phyloP scores from a whole-genome alignment of 2,329 filamentous ascomycete species.

The Penicillium sp. region DNA sequence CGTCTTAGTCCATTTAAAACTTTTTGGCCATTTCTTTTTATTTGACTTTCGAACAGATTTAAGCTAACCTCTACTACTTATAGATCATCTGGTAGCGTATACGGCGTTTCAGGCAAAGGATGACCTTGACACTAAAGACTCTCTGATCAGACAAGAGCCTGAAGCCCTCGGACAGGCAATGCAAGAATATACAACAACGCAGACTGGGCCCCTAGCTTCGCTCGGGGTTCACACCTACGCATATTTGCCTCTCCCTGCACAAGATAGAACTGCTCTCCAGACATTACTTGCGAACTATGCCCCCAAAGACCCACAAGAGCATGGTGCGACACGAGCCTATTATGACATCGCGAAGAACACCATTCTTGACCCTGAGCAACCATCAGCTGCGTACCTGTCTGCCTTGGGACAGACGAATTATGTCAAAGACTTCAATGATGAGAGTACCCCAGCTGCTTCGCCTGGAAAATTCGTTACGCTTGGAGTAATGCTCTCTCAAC shows the following conservation, averaged over 20 bases:
- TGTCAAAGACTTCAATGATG: constrained; percentile 3
- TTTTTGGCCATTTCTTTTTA: not conserved
- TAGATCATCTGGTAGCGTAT: not conserved
- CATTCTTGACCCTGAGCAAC: not conserved
- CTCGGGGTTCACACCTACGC: not conserved
- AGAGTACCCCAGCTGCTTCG: constrained; percentile 14
- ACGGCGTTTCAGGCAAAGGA: not conserved
- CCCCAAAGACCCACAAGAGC: not conserved
- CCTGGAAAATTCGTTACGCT: constrained; percentile 25
- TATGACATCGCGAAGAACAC: not conserved
- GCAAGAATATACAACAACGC: not conserved
- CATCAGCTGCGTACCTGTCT: not conserved
- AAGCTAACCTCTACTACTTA: not conserved
- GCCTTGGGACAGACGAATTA: not conserved
- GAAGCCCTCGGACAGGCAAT: not conserved
- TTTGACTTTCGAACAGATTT: not conserved
- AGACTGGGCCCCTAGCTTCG: not conserved
- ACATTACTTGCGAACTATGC: not conserved
- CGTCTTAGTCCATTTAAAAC: not conserved
- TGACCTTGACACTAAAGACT: not conserved
- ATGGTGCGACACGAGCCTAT: not conserved
- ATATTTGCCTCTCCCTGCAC: not conserved
- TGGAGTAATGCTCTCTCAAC: constrained; percentile 24
- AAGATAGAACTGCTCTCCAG: not conserved
- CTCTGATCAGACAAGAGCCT: not conserved